Percentiles rank a stretch among this genome's conserved stretches.
phyloP scores from a whole-genome alignment of 441 rosid species.

The Syzygium syzygioides region DNA sequence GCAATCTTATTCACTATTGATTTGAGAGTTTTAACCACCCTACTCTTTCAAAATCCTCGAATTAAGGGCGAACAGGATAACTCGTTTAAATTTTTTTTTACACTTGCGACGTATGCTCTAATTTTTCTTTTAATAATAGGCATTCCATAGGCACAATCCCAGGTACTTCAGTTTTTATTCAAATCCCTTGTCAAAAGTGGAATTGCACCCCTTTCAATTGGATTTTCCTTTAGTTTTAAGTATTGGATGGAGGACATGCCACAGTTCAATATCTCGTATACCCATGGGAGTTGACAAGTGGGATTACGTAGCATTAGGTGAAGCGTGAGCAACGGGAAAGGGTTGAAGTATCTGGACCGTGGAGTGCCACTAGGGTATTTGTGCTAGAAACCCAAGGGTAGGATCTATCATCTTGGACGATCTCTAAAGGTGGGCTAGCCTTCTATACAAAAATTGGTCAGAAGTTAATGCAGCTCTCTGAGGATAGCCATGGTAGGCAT shows the following conservation, averaged over 20 bases:
- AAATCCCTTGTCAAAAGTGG: no score
- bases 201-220: neutral
- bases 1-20: neutral
- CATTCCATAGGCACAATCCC: neutral
- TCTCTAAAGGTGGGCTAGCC: accelerated
- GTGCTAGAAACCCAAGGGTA: neutral
- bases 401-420: neutral
- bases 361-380: neutral
- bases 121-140: neutral
- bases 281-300: neutral
- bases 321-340: neutral
- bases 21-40: neutral
- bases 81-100: accelerated
- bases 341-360: neutral
- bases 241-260: neutral
- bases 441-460: neutral
- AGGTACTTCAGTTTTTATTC: neutral
- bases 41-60: neutral
- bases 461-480: accelerated
- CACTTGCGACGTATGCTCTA: neutral
- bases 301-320: neutral
- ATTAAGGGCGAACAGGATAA: neutral
- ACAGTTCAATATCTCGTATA: neutral
- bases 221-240: neutral
- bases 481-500: neutral